phyloP scores from a whole-genome alignment of 371 early-diverging fungal species.

The Apophysomyces variabilis region DNA sequence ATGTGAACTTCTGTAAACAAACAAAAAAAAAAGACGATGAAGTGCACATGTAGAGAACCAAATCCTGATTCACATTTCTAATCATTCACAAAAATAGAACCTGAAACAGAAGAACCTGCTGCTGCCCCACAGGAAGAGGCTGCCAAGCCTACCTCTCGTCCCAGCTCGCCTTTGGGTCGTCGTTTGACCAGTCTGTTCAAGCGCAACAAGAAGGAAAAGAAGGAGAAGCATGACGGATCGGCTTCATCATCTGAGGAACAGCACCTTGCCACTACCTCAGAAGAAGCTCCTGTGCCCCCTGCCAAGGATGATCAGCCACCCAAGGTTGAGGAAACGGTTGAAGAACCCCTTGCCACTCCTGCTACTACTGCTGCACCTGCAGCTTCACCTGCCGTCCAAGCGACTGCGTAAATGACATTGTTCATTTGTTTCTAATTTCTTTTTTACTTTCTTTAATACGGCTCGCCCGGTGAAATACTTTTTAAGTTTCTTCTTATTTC shows the following conservation, averaged over 20 bases:
- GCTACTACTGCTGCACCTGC: constrained; percentile 6
- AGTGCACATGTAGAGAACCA: not conserved
- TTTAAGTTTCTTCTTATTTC: not conserved
- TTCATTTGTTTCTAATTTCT: constrained; percentile 1
- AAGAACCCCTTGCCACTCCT: not conserved
- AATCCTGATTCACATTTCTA: not conserved
- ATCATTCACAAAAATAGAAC: not conserved
- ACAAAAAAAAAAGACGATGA: no score
- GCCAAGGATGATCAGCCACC: constrained; percentile 8
- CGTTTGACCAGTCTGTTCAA: constrained; percentile 19
- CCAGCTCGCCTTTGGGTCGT: constrained; percentile 16
- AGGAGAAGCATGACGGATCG: constrained; percentile 11
- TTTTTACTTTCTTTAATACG: not conserved
- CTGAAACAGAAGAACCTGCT: not conserved
- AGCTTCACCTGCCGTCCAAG: constrained; percentile 19
- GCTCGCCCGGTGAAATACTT: not conserved
- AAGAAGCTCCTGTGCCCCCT: constrained; percentile 10
- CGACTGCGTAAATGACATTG: constrained; percentile 17
- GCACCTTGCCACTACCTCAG: constrained; percentile 10
- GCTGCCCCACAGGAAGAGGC: not conserved
- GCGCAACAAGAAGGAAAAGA: constrained; percentile 15
- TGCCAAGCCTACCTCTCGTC: constrained; percentile 2
- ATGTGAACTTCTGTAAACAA: no score
- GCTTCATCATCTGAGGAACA: constrained; percentile 5
- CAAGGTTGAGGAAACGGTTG: not conserved